These are phyloP conservation scores for Casaregolazyma lundiana DNA, from an alignment of 1,139 yeast genomes.

Conservation along the genomic window DNA sequence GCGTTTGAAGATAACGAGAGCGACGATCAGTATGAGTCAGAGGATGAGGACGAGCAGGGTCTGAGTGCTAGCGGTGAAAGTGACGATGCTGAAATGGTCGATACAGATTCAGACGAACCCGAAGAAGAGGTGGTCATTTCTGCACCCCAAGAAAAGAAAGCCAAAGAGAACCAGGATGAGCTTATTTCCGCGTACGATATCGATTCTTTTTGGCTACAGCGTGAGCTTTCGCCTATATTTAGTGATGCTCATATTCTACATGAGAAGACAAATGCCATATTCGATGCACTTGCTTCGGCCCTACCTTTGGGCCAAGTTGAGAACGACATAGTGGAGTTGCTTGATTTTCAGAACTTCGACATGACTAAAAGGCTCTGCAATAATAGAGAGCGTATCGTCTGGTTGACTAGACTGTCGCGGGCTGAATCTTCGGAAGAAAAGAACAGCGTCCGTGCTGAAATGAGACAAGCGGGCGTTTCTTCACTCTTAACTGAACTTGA, in stretches of 20 bases:
- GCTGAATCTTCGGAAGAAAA: constrained; percentile 38
- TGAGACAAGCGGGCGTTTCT: constrained; percentile 35
- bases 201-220: constrained; percentile 50
- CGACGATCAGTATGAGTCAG: constrained; percentile 20
- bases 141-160: background rate
- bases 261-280: constrained; percentile 30
- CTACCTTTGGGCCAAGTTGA: constrained; percentile 45
- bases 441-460: constrained; percentile 31
- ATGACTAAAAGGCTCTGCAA: constrained; percentile 46
- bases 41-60: constrained; percentile 30
- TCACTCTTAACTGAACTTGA: constrained; percentile 30
- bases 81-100: constrained; percentile 25
- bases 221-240: constrained; percentile 37
- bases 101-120: constrained; percentile 21
- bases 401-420: constrained; percentile 46
- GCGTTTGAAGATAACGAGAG: constrained; percentile 41
- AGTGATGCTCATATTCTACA: constrained; percentile 39
- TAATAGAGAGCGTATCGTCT: constrained; percentile 52
- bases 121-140: constrained; percentile 25
- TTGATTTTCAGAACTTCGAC: constrained; percentile 49
- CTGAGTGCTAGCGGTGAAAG: constrained; percentile 21
- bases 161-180: background rate
- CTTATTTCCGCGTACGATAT: constrained; percentile 34
- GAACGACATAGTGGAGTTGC: constrained; percentile 45
- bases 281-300: constrained; percentile 35